A percentile compares a stretch with the other conserved stretches of the same genome.
Conservation (phyloP, 495 filamentous ascomycete genomes). For the Hypoxylon lenormandii region DNA sequence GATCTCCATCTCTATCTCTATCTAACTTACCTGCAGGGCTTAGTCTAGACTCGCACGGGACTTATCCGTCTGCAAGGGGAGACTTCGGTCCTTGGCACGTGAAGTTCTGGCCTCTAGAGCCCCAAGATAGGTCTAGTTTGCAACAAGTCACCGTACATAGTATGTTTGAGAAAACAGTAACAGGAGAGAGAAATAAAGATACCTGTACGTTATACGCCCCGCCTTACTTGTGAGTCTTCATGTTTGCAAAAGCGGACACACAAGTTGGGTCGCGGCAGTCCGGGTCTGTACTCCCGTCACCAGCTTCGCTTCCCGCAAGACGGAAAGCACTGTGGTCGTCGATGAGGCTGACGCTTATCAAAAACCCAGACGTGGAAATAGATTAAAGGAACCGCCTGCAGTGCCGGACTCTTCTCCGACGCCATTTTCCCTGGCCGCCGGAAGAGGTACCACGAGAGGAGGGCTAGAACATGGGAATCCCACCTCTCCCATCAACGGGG, state of each 20-base stretch:
- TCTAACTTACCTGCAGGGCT: constrained; percentile 13
- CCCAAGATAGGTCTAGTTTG: neutral
- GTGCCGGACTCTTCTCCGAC: constrained; percentile 10
- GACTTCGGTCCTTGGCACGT: constrained; percentile 37
- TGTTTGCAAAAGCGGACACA: too few relatives aligned
- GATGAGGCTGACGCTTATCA: constrained; percentile 9
- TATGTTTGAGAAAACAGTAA: neutral
- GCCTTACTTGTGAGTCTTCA: too few relatives aligned
- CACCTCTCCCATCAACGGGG: constrained; percentile 11
- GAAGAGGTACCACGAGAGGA: neutral
- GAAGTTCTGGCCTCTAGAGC: constrained; percentile 17
- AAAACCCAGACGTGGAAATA: neutral
- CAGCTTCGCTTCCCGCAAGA: constrained; percentile 7
- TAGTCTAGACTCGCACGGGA: constrained; percentile 26
- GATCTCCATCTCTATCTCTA: constrained; percentile 14
- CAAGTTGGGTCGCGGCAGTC: constrained; percentile 9
- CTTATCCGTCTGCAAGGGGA: constrained; percentile 44
- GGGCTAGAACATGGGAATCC: neutral
- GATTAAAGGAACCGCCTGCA: neutral
- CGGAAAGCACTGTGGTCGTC: neutral
- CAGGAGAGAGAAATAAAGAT: too few relatives aligned
- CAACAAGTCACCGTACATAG: neutral
- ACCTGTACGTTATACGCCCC: too few relatives aligned
- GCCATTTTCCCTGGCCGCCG: constrained; percentile 15
- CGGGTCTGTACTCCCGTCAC: constrained; percentile 10